phyloP scores from a whole-genome alignment of 352 stramenopile species.

The Albugo candida region DNA sequence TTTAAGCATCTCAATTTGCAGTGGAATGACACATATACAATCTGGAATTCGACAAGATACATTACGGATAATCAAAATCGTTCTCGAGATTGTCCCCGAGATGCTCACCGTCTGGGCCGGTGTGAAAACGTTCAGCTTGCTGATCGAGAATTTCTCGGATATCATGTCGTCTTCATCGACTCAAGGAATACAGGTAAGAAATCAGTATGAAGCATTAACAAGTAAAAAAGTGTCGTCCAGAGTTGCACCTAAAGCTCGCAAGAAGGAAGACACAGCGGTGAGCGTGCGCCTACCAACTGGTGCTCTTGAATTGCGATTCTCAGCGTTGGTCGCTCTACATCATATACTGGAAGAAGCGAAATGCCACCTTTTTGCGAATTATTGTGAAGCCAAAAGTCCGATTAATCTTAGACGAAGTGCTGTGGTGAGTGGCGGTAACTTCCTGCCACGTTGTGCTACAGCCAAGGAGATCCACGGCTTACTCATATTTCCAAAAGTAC shows the following conservation, averaged over 20 bases:
- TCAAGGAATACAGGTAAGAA: conserved; percentile 57
- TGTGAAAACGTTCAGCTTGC: conserved; percentile 26
- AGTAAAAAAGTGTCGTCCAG: conserved; percentile 6
- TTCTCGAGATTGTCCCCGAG: conserved; percentile 38
- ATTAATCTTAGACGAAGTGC: too few relatives aligned
- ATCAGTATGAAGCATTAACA: conserved; percentile 48
- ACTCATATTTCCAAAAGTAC: too few relatives aligned
- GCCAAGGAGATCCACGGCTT: too few relatives aligned
- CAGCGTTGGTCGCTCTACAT: conserved; percentile 41
- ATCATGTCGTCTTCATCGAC: conserved; percentile 37
- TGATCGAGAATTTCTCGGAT: conserved; percentile 69
- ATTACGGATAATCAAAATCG: conserved; percentile 35
- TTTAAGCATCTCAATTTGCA: conserved; percentile 60
- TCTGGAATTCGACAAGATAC: conserved; percentile 53
- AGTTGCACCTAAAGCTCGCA: conserved; percentile 11
- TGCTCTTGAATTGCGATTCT: conserved; percentile 29
- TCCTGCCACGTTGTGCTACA: too few relatives aligned
- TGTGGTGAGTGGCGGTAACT: too few relatives aligned
- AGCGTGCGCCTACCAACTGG: conserved; percentile 5
- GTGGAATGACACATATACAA: conserved; percentile 59
- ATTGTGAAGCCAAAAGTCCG: too few relatives aligned
- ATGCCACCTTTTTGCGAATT: not conserved
- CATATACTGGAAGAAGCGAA: conserved; percentile 16
- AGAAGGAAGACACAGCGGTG: conserved; percentile 22
- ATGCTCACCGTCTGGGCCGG: conserved; percentile 31